Conservation (phyloP, 1,284 basidiomycete genomes). For the Ceratobasidium sp. region DNA sequence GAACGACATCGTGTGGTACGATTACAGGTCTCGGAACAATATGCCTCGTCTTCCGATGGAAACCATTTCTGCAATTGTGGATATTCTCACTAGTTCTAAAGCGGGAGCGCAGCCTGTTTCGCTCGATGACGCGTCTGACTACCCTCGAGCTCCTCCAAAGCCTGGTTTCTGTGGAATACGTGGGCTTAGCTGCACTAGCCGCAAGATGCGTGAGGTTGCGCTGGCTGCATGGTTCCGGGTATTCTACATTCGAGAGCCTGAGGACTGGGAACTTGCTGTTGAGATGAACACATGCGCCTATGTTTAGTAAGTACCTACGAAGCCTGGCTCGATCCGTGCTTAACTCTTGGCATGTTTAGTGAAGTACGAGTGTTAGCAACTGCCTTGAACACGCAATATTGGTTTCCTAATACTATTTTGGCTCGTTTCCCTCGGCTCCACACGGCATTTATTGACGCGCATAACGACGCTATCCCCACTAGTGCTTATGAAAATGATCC, state of each 20-base stretch:
- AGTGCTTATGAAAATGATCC: neutral
- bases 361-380: neutral
- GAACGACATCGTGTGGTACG: no score
- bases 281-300: neutral
- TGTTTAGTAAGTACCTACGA: neutral
- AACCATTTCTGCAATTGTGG: neutral
- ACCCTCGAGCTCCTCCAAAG: neutral
- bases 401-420: neutral
- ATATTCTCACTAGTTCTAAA: neutral
- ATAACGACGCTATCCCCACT: neutral
- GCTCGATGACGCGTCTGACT: neutral
- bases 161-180: neutral
- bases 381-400: neutral
- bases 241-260: neutral
- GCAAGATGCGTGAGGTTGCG: neutral
- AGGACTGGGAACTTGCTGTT: neutral
- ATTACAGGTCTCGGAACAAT: neutral
- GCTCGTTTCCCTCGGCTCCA: neutral
- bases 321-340: neutral
- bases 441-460: constrained; percentile 2
- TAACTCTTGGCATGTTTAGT: neutral
- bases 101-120: neutral
- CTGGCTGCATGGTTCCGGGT: neutral
- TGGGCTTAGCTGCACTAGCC: neutral
- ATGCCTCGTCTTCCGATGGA: neutral